Evolutionary conservation across 2,329 filamentous ascomycete species (phyloP), one percentile per base, ranked within the genome.

Genomic region (Lasiodiplodia sp.): DNA sequence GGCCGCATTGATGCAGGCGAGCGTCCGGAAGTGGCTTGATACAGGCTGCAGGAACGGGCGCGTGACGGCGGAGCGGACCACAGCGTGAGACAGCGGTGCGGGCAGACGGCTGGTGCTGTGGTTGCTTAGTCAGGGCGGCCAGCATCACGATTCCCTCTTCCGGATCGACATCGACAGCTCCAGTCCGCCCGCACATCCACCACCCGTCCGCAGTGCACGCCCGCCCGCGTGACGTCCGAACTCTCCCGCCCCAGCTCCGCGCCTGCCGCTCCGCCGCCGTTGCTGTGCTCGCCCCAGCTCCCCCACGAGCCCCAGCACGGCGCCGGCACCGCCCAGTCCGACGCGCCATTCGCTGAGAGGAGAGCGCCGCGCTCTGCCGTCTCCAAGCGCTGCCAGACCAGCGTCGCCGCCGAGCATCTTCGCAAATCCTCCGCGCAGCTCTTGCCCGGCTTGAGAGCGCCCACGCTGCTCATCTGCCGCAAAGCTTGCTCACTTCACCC

Each of bases 141-240:
- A 68, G 56, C 57, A 68, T 68, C 66, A 56, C 66, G 44, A 62
- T 68, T 62, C 56, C 66, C 66, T 68, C 66, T 53, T 64, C 58
- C 58, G 58, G 60, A 64, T 64, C 60, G 60, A 64, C 60, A 52
- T 64, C 44, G 28, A 64, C 60, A 64, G 60, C 60, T 64, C 60
- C 60, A 52, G 31, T 37, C 58, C 44, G 47, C 60, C 60, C 12
- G 60, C 60, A 63, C 40, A 63, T 64, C 60, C 21, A 52, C 60
- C 60, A 52, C 60, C 25, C 44, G 25, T 18, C 60, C 60, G 60
- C 60, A 52, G 44, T 25, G 60, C 60, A 52, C 60, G 44, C 60
- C 25, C 60, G 60, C 60, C 58, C 47, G 58, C 49, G 58, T 49
- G 58, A 63, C 58, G n/a, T 16, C 40, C 40, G 40, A 31, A 31